Conservation (phyloP, 768 basidiomycete genomes). For the Kwoniella botswanensis region DNA sequence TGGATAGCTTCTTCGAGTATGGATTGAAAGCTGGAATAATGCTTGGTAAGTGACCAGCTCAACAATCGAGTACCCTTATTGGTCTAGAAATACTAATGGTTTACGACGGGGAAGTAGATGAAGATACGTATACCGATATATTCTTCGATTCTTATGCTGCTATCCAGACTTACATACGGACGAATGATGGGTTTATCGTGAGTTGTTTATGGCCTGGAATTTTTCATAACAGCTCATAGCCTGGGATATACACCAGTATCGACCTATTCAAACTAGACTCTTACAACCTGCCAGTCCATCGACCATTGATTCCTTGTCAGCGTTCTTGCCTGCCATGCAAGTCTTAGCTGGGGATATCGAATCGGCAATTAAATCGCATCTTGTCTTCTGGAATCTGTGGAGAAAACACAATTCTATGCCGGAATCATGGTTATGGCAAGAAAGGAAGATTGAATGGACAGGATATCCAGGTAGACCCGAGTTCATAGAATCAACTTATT, state of each 20-base stretch:
- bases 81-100: not conserved
- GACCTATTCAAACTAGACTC: slow-evolving; percentile 76
- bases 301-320: slow-evolving; percentile 91
- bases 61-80: no score
- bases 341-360: slow-evolving; percentile 68
- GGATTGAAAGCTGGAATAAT: slow-evolving; percentile 54
- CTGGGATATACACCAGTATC: slow-evolving; percentile 66
- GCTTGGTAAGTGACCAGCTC: slow-evolving; percentile 34
- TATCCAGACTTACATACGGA: slow-evolving; percentile 82
- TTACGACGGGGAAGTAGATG: slow-evolving; percentile 60
- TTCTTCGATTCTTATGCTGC: slow-evolving; percentile 83
- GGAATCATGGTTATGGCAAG: slow-evolving; percentile 86
- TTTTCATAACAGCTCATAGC: not conserved
- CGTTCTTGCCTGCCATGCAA: slow-evolving; percentile 97
- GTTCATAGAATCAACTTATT: slow-evolving; percentile 96
- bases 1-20: slow-evolving; percentile 90
- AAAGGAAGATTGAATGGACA: slow-evolving; percentile 53
- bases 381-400: slow-evolving; percentile 94
- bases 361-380: slow-evolving; percentile 88
- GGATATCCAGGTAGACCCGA: slow-evolving; percentile 64
- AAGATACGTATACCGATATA: slow-evolving; percentile 78
- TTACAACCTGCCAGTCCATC: slow-evolving; percentile 72
- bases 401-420: slow-evolving; percentile 82
- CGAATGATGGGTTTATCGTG: slow-evolving; percentile 87
- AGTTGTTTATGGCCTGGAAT: slow-evolving; percentile 32